Conservation (phyloP, 257 asterid genomes). For the Misopates orontium region DNA sequence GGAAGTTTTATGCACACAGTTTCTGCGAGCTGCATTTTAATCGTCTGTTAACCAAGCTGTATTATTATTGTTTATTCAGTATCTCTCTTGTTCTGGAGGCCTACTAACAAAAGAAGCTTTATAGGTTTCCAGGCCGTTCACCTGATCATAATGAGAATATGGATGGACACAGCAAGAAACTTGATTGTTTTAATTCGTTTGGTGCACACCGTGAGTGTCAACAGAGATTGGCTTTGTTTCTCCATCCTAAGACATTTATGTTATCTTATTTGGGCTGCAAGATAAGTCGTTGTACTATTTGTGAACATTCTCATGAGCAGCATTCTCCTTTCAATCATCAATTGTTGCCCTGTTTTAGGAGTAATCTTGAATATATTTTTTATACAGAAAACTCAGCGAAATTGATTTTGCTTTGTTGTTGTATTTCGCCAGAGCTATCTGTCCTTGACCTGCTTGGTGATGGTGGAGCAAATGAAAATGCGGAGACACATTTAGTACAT, state of each 20-base stretch:
- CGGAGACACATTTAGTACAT: conserved; percentile 37
- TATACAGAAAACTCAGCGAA: background rate
- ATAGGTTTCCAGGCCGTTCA: conserved; percentile 36
- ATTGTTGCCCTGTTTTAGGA: conserved; percentile 16
- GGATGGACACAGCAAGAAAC: conserved; percentile 35
- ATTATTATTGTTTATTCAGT: conserved; percentile 4
- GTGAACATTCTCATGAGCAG: conserved; percentile 19
- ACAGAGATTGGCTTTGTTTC: conserved; percentile 11
- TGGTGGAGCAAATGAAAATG: conserved; percentile 43
- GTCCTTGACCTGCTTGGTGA: conserved; percentile 75
- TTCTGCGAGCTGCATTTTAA: conserved; percentile 20
- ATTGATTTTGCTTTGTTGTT: conserved; percentile 20
- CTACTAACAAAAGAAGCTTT: conserved; percentile 31
- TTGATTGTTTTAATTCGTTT: conserved; percentile 34
- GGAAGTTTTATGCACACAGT: conserved; percentile 5
- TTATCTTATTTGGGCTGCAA: conserved; percentile 11
- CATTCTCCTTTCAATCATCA: conserved; percentile 16
- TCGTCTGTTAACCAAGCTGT: conserved; percentile 24
- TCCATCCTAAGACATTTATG: conserved; percentile 19
- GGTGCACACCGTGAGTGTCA: conserved; percentile 36
- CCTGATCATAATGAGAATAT: conserved; percentile 35
- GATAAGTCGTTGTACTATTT: conserved; percentile 3
- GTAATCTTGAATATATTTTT: background rate
- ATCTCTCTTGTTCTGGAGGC: conserved; percentile 15
- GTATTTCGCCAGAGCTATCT: conserved; percentile 53